Conservation (phyloP, 2,329 filamentous ascomycete genomes). For the Neofusicoccum cordaticola region DNA sequence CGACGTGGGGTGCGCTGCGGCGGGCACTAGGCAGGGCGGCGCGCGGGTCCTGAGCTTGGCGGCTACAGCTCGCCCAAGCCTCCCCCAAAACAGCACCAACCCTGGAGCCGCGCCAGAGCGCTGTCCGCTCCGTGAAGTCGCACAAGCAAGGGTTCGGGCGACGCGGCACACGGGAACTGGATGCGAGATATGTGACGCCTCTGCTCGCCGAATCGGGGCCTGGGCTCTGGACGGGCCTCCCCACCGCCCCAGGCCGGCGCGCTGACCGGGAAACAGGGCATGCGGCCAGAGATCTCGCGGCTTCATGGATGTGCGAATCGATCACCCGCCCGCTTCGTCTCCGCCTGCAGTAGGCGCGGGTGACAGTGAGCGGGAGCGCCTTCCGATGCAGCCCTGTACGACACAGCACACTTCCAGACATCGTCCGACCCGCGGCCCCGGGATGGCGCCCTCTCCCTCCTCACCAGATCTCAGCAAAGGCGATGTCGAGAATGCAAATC, state of each 20-base stretch:
- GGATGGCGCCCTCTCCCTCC: neutral
- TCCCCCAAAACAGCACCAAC: slow-evolving; percentile 4
- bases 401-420: slow-evolving; percentile 9
- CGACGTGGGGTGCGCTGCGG: slow-evolving; percentile 13
- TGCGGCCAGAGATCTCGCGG: neutral
- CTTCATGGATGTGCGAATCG: slow-evolving; percentile 9
- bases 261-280: slow-evolving; percentile 16
- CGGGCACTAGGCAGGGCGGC: neutral
- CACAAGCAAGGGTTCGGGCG: slow-evolving; percentile 35
- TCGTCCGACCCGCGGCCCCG: slow-evolving; percentile 1
- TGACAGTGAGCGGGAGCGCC: slow-evolving; percentile 7
- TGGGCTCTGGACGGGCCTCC: neutral
- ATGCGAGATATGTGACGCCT: slow-evolving; percentile 12
- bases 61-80: neutral
- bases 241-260: neutral
- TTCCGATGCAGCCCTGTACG: slow-evolving; percentile 17
- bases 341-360: slow-evolving; percentile 12
- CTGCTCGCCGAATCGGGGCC: neutral
- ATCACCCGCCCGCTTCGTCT: neutral
- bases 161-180: slow-evolving; percentile 18
- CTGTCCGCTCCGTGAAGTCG: slow-evolving; percentile 20
- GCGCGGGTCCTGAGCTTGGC: slow-evolving; percentile 3
- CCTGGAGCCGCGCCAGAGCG: neutral
- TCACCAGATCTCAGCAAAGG: neutral
- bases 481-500: slow-evolving; percentile 17